These are phyloP conservation scores for Epichloe elymi DNA, from an alignment of 2,329 filamentous ascomycete genomes.

Conservation along the genomic window DNA sequence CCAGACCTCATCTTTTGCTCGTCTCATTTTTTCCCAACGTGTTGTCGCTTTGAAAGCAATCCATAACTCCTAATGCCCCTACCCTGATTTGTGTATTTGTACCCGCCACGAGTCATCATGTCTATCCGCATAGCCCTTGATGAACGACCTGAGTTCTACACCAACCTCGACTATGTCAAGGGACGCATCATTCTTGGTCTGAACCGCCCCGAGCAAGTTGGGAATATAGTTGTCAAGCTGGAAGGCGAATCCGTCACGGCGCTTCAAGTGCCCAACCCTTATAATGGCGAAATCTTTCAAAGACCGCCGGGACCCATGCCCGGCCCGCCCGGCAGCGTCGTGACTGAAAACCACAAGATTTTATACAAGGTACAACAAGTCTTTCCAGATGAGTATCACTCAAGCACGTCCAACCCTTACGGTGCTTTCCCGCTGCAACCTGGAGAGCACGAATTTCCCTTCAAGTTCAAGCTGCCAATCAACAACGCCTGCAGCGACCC, in stretches of 20 bases:
- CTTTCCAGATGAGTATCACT: constrained; percentile 47
- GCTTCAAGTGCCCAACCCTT: constrained; percentile 36
- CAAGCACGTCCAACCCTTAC: constrained; percentile 25
- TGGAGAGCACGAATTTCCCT: constrained; percentile 64
- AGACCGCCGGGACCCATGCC: constrained; percentile 14
- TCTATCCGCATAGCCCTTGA: constrained; percentile 55
- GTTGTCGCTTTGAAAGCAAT: not conserved
- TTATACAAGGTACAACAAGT: constrained; percentile 61
- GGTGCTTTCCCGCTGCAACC: constrained; percentile 47
- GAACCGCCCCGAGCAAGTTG: constrained; percentile 55
- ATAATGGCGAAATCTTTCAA: constrained; percentile 27
- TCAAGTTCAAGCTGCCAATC: constrained; percentile 64
- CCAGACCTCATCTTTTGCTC: not conserved
- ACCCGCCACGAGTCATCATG: constrained; percentile 30
- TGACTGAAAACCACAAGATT: constrained; percentile 55
- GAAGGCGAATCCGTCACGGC: constrained; percentile 67
- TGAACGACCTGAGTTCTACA: constrained; percentile 57
- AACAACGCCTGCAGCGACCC: constrained; percentile 58
- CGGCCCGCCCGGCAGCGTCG: constrained; percentile 26
- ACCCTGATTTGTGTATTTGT: not conserved
- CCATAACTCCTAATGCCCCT: not conserved
- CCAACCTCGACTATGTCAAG: constrained; percentile 62
- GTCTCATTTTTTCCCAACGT: not conserved
- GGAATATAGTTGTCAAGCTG: constrained; percentile 67
- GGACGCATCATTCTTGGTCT: constrained; percentile 46